Conservation (phyloP, 23 red algal genomes). For the Gracilaria caudata region DNA sequence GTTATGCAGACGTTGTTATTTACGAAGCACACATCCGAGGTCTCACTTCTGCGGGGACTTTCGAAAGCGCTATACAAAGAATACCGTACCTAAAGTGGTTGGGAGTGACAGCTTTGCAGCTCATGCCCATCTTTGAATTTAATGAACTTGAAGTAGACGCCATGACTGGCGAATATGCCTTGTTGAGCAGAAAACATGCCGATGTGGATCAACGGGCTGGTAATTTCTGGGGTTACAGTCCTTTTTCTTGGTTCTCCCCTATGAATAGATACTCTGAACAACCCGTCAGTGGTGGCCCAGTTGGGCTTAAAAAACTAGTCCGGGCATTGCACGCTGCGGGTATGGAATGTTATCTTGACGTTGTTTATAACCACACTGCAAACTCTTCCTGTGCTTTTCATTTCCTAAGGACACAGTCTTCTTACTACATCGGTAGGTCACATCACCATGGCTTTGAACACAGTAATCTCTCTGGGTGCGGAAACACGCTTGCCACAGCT, state of each 20-base stretch:
- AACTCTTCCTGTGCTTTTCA: conserved; percentile 65
- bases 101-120: conserved; percentile 59
- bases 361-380: conserved; percentile 87
- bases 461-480: conserved; percentile 83
- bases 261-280: conserved; percentile 67
- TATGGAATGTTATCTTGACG: conserved; percentile 78
- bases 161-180: conserved; percentile 21
- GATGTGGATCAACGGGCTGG: conserved; percentile 12
- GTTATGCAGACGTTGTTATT: conserved; percentile 30
- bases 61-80: conserved; percentile 29
- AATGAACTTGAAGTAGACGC: conserved; percentile 46
- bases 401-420: conserved; percentile 52
- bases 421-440: conserved; percentile 55
- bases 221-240: conserved; percentile 84
- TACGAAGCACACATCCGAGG: conserved; percentile 62
- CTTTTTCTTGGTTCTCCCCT: conserved; percentile 71
- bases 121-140: conserved; percentile 68
- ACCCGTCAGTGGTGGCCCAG: conserved; percentile 7
- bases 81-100: conserved; percentile 60
- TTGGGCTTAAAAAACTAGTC: conserved; percentile 68
- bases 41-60: conserved; percentile 25
- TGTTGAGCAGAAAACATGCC: not conserved
- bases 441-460: conserved; percentile 41
- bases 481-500: conserved; percentile 77
- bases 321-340: conserved; percentile 60